Base-by-base conservation (phyloP, 306 rosid genomes). In the Acacia melanoxylon region DNA sequence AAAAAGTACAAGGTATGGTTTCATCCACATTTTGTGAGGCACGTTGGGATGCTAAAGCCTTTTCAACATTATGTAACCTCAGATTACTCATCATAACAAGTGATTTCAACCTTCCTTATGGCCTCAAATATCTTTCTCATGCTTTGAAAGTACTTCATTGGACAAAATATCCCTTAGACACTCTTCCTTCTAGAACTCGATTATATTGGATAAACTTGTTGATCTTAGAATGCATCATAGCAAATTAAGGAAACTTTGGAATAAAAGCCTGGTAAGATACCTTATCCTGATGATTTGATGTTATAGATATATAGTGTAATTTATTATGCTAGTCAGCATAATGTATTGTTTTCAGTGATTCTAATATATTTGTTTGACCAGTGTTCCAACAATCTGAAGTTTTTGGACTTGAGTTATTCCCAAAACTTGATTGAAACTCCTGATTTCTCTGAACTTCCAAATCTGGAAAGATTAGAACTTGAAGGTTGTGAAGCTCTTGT, bases 31-130 rank as follows among this genome's bases (percentile, higher is more conserved):
- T 10, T 11, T 27, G 31, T 13, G 10, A 62, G 11, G 10, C 68
- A 62, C 1, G 7, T 27, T 62, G 68, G 68, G 4, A 62, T 62
- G 27, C 27, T 20, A 5, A 56, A 56, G 62, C 62, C 5, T 56
- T 79, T 46, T 75, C 79, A 49, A 75, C 24, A 12, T 79, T 86
- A 80, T 0, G 1, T 14, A 27, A 56, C 2, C 73, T 58, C 5
- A n/a, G 16, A 22, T 22, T 58, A 58, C 31, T 58, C 0, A 58
- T 58, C 0, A 0, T 58, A 58, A 3, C 29, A 22, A n/a, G 65
- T 58, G 27, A 22, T n/a, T n/a, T 22, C 5, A 2, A n/a, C 65
- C 2, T 22, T 22, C 5, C 46, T 10, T 0, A 42, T 10, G 46
- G 46, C 46, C 46, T 42, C 4, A 45, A 45, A 45, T 45, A 16